A percentile compares a stretch with the other conserved stretches of the same genome.
phyloP scores from a whole-genome alignment of 1,284 basidiomycete genomes.

The Fomitiporia mediterranea region DNA sequence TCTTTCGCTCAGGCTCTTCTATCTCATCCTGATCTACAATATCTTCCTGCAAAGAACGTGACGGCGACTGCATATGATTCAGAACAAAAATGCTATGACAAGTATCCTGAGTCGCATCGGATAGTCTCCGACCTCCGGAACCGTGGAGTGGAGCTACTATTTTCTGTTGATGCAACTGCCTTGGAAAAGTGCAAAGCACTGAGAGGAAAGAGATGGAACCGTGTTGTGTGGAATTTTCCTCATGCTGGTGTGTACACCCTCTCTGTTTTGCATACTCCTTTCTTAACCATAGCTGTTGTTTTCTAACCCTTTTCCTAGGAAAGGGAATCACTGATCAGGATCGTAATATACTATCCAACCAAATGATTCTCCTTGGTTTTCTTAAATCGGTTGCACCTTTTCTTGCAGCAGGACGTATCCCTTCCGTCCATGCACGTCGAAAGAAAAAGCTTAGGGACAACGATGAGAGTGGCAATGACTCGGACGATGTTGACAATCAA shows the following conservation, averaged over 20 bases:
- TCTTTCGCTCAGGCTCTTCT: slow-evolving; percentile 84
- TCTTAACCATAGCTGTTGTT: too few relatives aligned
- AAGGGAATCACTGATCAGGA: slow-evolving; percentile 94
- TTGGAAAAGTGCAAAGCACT: slow-evolving; percentile 57
- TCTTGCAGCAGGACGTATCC: slow-evolving; percentile 56
- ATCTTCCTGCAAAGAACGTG: slow-evolving; percentile 63
- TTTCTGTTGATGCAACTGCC: slow-evolving; percentile 81
- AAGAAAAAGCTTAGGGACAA: slow-evolving; percentile 32
- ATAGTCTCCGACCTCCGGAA: slow-evolving; percentile 56
- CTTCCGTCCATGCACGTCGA: slow-evolving; percentile 44
- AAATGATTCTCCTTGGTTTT: slow-evolving; percentile 83
- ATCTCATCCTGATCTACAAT: slow-evolving; percentile 37
- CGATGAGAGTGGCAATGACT: slow-evolving; percentile 28
- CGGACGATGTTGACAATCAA: slow-evolving; percentile 15
- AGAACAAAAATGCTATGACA: slow-evolving; percentile 70
- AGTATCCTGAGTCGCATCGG: slow-evolving; percentile 77
- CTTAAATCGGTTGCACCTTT: slow-evolving; percentile 68
- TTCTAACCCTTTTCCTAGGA: slow-evolving; percentile 41
- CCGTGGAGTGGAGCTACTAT: slow-evolving; percentile 70
- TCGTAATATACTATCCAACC: slow-evolving; percentile 90
- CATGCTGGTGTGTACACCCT: slow-evolving; percentile 87
- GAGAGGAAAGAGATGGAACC: slow-evolving; percentile 64
- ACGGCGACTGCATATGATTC: slow-evolving; percentile 88
- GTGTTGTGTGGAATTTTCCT: slow-evolving; percentile 94
- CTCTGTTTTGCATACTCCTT: too few relatives aligned